Conservation (phyloP, 257 asterid species). For the Salvia rosmarinus region DNA sequence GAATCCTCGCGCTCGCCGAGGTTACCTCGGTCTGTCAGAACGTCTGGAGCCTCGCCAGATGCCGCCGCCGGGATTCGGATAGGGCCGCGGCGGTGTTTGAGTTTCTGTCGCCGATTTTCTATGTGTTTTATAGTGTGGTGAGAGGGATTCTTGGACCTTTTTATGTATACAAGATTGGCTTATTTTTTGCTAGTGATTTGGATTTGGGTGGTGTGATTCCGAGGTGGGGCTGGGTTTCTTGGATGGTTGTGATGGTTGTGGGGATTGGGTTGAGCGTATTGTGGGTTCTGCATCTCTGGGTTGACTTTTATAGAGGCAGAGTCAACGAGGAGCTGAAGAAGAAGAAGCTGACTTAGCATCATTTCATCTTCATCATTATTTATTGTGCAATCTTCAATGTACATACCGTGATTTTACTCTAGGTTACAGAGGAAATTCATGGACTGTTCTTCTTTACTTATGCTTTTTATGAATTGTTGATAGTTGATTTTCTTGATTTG, state of each 20-base stretch:
- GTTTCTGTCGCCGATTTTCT: slow-evolving; percentile 63
- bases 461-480: no score
- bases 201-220: slow-evolving; percentile 48
- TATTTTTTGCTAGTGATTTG: slow-evolving; percentile 27
- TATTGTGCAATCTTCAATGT: no score
- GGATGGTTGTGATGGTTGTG: slow-evolving; percentile 64
- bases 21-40: slow-evolving; percentile 72
- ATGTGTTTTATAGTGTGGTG: slow-evolving; percentile 53
- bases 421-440: no score
- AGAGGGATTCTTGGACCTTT: slow-evolving; percentile 77
- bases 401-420: no score
- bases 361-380: no score
- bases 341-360: slow-evolving; percentile 44
- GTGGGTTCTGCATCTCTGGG: slow-evolving; percentile 75
- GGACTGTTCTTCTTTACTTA: no score
- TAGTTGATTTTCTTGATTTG: no score
- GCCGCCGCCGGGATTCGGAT: slow-evolving; percentile 44
- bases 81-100: slow-evolving; percentile 52
- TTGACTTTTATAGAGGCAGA: slow-evolving; percentile 49
- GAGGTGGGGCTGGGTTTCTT: slow-evolving; percentile 70
- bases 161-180: slow-evolving; percentile 50
- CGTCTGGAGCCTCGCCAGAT: slow-evolving; percentile 71
- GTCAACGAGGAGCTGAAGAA: slow-evolving; percentile 33
- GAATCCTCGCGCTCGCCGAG: slow-evolving; percentile 69
- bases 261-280: slow-evolving; percentile 60